Evolutionary conservation across 352 stramenopile genomes (phyloP), one percentile per base, ranked within the genome.

Genomic region (Peronospora belbahrii): DNA sequence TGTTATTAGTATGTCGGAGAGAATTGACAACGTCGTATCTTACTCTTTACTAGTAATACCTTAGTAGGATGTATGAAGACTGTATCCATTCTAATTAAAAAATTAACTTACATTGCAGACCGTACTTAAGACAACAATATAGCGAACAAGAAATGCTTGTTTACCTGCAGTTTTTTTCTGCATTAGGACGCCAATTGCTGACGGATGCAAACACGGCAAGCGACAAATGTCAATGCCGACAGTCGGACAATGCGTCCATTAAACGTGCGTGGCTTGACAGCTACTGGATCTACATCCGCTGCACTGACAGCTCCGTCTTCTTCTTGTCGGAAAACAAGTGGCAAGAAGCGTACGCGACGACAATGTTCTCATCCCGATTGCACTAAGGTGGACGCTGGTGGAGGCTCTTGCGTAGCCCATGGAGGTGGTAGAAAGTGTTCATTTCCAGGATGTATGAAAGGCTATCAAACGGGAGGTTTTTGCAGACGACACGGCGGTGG

Each of bases 381-480:
- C 61, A 45, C 22, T 23, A 91, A 90, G 42, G 67, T 91, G 25
- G 83, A 89, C 55, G 78, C 79, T 9, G 80, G 77, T 5, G 77
- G 80, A 54, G 81, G 81, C 34, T 83, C 78, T 43, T 94, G 83
- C 59, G 83, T 94, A n/a, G 61, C 56, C 11, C 83, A 94, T 31
- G 83, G 83, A 46, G 83, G 83, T 42, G 83, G 83, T 37, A 89
- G 84, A 48, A 88, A 88, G 46, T 92, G 80, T 38, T 73, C 65
- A 9, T 86, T 76, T 36, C 61, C 67, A 4, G 75, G 73, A 0
- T 92, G 80, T 47, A 59, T 42, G 4, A 92, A 92, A 53, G 80
- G 80, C 1, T 86, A 86, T 33, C 80, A 92, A 42, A 85, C 75
- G 0, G 80, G 80, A 53, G 78, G 78, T 1, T 92, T 84, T 50